Base-by-base conservation (phyloP, 352 stramenopile species). In the Pythium phragmitis region DNA sequence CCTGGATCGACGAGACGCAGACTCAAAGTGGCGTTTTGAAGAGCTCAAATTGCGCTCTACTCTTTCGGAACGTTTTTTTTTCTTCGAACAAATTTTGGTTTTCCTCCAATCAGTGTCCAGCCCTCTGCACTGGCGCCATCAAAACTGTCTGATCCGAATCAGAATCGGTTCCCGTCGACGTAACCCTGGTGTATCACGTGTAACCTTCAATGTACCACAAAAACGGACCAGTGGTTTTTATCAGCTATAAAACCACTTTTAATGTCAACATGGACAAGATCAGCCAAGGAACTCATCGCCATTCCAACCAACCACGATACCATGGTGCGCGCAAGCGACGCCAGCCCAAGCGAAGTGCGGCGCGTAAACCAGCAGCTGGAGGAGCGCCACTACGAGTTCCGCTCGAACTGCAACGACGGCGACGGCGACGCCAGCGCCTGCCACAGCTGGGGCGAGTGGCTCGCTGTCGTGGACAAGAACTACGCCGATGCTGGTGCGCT, bases 371-470 rank as follows among this genome's bases (percentile, higher is more conserved):
- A 94, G 65, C 80, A 93, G 60, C 72, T 96, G 49, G 83, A 92
- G 72, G 79, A 94, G 63, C 87, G 87, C 21, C 82, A 91, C 69
- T 94, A 94, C 62, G 87, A 96, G 72, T 96, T 96, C 67, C 78
- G 82, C 55, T 92, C 85, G 45, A 94, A 94, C 60, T 96, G 87
- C 71, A 81, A 92, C 63, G 82, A 90, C 37, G 85, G 84, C 42
- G 77, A 94, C 30, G 80, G 80, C 19, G 84, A 94, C 45, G 76
- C 85, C n/a, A 92, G 79, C 52, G 87, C 87, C 3, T 96, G 87
- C 67, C 87, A 96, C 69, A 92, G 79, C 61, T 93, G 82, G 80
- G 87, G 85, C 52, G 87, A 96, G 52, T 96, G 85, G 85, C 73
- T 94, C 56, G 80, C 84, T 4, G 87, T 96, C 16, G 81, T 96